A percentile compares a stretch with the other conserved stretches of the same genome.
Evolutionary conservation across 1,139 yeast genomes (phyloP).

Genomic region (Yamadazyma blattariae): DNA sequence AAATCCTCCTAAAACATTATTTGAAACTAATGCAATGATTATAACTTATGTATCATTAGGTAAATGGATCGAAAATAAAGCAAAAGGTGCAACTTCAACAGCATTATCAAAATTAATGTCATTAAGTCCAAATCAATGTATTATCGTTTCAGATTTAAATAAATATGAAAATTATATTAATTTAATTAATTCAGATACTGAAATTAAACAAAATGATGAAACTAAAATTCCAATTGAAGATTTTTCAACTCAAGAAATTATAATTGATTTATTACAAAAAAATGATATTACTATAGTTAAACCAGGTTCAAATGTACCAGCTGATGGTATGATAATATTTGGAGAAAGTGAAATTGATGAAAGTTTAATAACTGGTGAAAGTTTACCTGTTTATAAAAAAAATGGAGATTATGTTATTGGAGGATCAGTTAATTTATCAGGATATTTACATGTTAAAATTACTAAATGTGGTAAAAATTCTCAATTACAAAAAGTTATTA

Average conservation of each 20-base stretch:
- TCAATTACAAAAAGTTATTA: slow-evolving; percentile 81
- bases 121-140: slow-evolving; percentile 76
- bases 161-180: slow-evolving; percentile 20
- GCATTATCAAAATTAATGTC: slow-evolving; percentile 81
- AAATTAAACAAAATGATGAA: background rate
- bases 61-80: slow-evolving; percentile 85
- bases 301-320: slow-evolving; percentile 89
- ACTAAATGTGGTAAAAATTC: slow-evolving; percentile 77
- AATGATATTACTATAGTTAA: slow-evolving; percentile 74
- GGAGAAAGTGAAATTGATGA: slow-evolving; percentile 89
- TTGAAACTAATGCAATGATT: slow-evolving; percentile 87
- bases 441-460: slow-evolving; percentile 67
- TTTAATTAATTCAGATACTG: background rate
- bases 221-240: slow-evolving; percentile 10
- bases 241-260: slow-evolving; percentile 36
- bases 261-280: slow-evolving; percentile 73
- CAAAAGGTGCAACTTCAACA: slow-evolving; percentile 90
- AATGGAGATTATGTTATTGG: slow-evolving; percentile 71
- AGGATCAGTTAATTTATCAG: slow-evolving; percentile 86
- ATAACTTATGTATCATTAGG: slow-evolving; percentile 83
- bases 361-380: slow-evolving; percentile 87
- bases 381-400: slow-evolving; percentile 65
- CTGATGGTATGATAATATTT: slow-evolving; percentile 77
- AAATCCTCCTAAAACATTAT: slow-evolving; percentile 63
- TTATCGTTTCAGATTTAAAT: slow-evolving; percentile 47